Percentiles rank a stretch among this genome's conserved stretches.
Evolutionary conservation across 345 rosid genomes (phyloP).

Genomic region (Arabis alpina): DNA sequence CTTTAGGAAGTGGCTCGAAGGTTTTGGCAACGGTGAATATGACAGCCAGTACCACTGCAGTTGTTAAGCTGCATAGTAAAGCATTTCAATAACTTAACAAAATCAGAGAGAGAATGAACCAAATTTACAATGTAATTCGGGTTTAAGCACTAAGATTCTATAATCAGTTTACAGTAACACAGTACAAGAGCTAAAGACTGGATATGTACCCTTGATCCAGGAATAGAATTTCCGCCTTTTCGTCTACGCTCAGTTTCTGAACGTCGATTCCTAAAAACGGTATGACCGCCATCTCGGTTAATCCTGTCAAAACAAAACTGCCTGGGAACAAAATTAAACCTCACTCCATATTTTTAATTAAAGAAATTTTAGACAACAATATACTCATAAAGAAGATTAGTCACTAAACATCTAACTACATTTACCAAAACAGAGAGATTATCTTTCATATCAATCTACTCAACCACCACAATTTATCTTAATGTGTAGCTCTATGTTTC

Average conservation of each 20-base stretch:
- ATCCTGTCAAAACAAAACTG: slow-evolving; percentile 97
- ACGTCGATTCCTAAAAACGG: slow-evolving; percentile 64
- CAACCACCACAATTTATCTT: slow-evolving; percentile 2
- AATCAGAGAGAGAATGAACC: not conserved
- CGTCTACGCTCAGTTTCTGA: slow-evolving; percentile 76
- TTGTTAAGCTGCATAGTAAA: slow-evolving; percentile 62
- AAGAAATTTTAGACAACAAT: not conserved
- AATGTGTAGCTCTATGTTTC: not conserved
- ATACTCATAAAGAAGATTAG: not conserved
- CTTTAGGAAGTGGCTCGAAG: slow-evolving; percentile 82
- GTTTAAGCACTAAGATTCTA: slow-evolving; percentile 1
- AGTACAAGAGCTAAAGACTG: not conserved
- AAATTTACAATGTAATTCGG: not conserved
- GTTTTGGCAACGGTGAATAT: slow-evolving; percentile 65
- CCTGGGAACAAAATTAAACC: slow-evolving; percentile 62
- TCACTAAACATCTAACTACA: not conserved
- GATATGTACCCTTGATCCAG: slow-evolving; percentile 72
- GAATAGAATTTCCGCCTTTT: slow-evolving; percentile 80
- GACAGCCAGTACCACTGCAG: slow-evolving; percentile 77
- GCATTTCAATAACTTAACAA: slow-evolving; percentile 3
- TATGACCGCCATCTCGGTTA: slow-evolving; percentile 63
- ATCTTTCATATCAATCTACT: slow-evolving; percentile 19
- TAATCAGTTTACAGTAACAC: not conserved
- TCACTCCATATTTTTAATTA: slow-evolving; percentile 4
- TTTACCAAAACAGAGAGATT: slow-evolving; percentile 5